These are phyloP conservation scores for Yamadazyma buinensis DNA, from an alignment of 1,139 yeast species.

Conservation along the genomic window DNA sequence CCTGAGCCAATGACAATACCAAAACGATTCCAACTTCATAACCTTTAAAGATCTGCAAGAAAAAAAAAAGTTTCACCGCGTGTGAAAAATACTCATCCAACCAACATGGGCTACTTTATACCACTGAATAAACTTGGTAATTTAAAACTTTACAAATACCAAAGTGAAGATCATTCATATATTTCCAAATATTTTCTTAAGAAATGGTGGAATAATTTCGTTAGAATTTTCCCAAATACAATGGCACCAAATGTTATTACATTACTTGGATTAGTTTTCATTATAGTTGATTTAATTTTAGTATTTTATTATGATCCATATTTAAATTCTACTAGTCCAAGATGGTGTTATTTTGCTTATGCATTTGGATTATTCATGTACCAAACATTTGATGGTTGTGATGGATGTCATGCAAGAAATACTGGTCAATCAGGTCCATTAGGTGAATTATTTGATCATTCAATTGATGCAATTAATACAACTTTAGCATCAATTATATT, in stretches of 20 bases:
- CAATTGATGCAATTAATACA: conserved; percentile 88
- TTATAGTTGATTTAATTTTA: conserved; percentile 58
- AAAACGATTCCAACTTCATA: no score
- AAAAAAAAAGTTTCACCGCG: no score
- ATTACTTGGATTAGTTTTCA: conserved; percentile 68
- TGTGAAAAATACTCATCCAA: background rate
- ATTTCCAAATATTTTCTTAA: conserved; percentile 71
- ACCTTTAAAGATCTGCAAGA: no score
- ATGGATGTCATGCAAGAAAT: conserved; percentile 89
- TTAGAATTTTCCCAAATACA: conserved; percentile 70
- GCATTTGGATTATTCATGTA: conserved; percentile 85
- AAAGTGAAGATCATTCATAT: conserved; percentile 78
- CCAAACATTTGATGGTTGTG: conserved; percentile 96
- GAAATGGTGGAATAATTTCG: conserved; percentile 76
- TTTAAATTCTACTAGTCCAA: conserved; percentile 57
- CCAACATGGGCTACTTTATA: conserved; percentile 67
- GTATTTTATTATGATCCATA: conserved; percentile 75
- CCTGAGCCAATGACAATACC: no score
- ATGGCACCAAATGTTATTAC: conserved; percentile 92
- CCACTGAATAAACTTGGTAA: conserved; percentile 59
- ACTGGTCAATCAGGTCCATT: conserved; percentile 94
- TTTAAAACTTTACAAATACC: conserved; percentile 64
- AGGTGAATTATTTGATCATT: conserved; percentile 93
- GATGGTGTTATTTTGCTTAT: conserved; percentile 77
- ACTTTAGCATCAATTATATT: conserved; percentile 73